These are phyloP conservation scores for Collybia nuda DNA, from an alignment of 768 basidiomycete genomes.

Conservation along the genomic window DNA sequence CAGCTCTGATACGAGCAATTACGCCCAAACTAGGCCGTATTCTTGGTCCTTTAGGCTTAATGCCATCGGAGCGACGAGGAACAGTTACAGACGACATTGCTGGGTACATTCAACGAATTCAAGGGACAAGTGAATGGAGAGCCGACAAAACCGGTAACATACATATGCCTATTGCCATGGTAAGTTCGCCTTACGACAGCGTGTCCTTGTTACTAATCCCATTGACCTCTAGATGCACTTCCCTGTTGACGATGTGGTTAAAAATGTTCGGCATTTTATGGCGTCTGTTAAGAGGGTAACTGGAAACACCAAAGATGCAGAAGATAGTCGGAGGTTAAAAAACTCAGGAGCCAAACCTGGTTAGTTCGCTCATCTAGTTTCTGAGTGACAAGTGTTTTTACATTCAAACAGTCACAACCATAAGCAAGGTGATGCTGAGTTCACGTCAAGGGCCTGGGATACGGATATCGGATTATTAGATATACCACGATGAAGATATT, in stretches of 20 bases:
- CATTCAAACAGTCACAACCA: slow-evolving; percentile 57
- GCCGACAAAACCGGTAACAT: slow-evolving; percentile 87
- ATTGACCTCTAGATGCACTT: slow-evolving; percentile 61
- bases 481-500: slow-evolving; percentile 15
- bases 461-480: slow-evolving; percentile 74
- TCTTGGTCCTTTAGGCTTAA: slow-evolving; percentile 87
- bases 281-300: slow-evolving; percentile 72
- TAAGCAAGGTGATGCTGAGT: slow-evolving; percentile 82
- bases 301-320: slow-evolving; percentile 62
- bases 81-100: slow-evolving; percentile 91
- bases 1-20: slow-evolving; percentile 75
- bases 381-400: background rate
- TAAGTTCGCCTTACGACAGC: slow-evolving; percentile 28
- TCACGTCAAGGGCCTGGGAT: slow-evolving; percentile 89
- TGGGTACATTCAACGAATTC: slow-evolving; percentile 75
- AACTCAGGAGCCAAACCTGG: slow-evolving; percentile 48
- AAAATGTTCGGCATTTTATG: slow-evolving; percentile 78
- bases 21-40: slow-evolving; percentile 76
- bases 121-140: slow-evolving; percentile 89
- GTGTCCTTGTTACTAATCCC: slow-evolving; percentile 1
- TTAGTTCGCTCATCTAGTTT: slow-evolving; percentile 26
- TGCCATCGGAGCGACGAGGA: slow-evolving; percentile 93
- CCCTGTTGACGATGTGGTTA: slow-evolving; percentile 70
- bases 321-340: slow-evolving; percentile 37
- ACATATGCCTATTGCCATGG: slow-evolving; percentile 77